Conservation (phyloP, 2,329 filamentous ascomycete species). For the Septoria linicola region DNA sequence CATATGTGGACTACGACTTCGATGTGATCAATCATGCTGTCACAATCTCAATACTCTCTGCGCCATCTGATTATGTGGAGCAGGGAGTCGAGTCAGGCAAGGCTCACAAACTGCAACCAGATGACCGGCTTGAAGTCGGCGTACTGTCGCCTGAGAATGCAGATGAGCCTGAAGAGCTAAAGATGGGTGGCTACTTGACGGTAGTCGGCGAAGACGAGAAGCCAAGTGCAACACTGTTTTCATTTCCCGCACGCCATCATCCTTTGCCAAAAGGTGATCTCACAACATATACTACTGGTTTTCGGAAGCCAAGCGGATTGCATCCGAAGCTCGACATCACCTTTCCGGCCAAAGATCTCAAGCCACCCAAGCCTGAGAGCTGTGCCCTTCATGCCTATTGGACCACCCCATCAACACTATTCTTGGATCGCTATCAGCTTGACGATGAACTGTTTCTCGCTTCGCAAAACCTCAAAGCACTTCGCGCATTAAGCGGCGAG, state of each 20-base stretch:
- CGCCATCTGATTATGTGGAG: not conserved
- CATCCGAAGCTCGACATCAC: slow-evolving; percentile 76
- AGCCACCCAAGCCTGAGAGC: slow-evolving; percentile 40
- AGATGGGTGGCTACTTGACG: slow-evolving; percentile 73
- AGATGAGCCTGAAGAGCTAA: slow-evolving; percentile 68
- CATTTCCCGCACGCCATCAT: slow-evolving; percentile 78
- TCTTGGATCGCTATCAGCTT: slow-evolving; percentile 86
- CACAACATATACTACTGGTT: slow-evolving; percentile 53
- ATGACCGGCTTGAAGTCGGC: slow-evolving; percentile 68
- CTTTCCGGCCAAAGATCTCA: slow-evolving; percentile 56
- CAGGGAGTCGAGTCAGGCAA: not conserved
- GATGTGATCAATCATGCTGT: slow-evolving; percentile 66
- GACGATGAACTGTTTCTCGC: slow-evolving; percentile 71
- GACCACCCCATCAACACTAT: slow-evolving; percentile 76
- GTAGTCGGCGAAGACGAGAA: slow-evolving; percentile 73
- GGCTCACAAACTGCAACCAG: slow-evolving; percentile 13
- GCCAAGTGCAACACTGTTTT: slow-evolving; percentile 73
- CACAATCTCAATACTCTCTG: slow-evolving; percentile 50
- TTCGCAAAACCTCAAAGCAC: slow-evolving; percentile 71
- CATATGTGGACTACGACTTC: slow-evolving; percentile 72
- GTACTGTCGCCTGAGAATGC: slow-evolving; percentile 67
- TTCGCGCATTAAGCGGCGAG: slow-evolving; percentile 69
- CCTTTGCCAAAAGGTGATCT: slow-evolving; percentile 44
- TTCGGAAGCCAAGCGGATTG: slow-evolving; percentile 72
- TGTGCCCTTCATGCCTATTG: slow-evolving; percentile 79